Evolutionary conservation across 805 yeast species (phyloP), one percentile per base, ranked within the genome.

Genomic region (Cyberlindnera saturnus): DNA sequence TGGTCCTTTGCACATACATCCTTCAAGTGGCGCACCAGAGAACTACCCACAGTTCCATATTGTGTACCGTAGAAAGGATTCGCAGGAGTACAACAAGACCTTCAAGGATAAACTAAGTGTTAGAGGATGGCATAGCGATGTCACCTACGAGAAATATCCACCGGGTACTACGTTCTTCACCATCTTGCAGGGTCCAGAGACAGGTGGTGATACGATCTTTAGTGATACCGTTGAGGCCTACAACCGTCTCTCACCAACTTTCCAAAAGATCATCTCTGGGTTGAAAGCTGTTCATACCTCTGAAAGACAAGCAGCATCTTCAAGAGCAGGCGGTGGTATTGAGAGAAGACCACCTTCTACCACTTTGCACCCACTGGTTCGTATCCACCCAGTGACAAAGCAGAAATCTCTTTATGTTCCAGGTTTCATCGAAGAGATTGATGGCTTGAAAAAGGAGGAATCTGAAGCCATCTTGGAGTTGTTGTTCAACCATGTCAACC

Each of bases 1-100:
- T 59, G 90, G 91, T 20, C 79, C 80, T 32, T 70, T 79, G 47
- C 89, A 84, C 61, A 72, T 81, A 46, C 90, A 83, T 57, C 85
- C 86, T 36, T 79, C 86, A 6, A 77, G 86, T 5, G 88, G 89
- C 15, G 79, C 86, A 15, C 89, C 86, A 36, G 64, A 65, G 50
- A 69, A 65, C 11, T 65, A 66, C 46, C 82, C 86, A 4, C 81
- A 81, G 46, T 67, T 81, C 47, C 86, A 79, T 77, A 82, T 36
- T 83, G 83, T 36, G 63, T 66, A 55, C 69, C 67, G 49, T 26
- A 39, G 46, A 15, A 38, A 42, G 28, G 45, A 45, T 19, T 57
- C 65, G 36, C 46, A 56, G 11, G 66, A 62, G 45, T 62, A 60
- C 50, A 37, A 48, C 39, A 59, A 54, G 36, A 63, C 57, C 7